Evolutionary conservation across 768 basidiomycete genomes (phyloP), one percentile per base, ranked within the genome.

Genomic region (Ramaria sp.): DNA sequence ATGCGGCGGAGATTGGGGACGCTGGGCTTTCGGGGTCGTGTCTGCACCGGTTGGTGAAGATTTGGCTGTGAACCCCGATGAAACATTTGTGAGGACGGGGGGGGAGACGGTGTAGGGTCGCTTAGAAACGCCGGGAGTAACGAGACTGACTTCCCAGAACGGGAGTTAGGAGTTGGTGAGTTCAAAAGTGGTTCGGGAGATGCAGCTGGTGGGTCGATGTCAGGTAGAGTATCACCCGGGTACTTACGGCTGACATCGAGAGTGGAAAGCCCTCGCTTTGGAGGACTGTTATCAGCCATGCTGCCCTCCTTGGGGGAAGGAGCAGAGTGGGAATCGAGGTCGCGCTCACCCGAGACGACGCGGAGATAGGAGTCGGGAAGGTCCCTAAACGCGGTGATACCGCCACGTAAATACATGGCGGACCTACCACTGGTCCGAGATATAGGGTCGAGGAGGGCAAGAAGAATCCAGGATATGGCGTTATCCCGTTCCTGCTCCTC

Each of bases 351-450:
- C 43, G 75, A 71, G 4, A 77, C 66, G 58, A 89, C 73, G 54
- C 79, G 66, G 22, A 73, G 75, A 62, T 74, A 71, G 37, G 88
- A 75, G 59, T 74, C 73, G 1, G 77, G 76, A 65, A 88, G 76
- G 47, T 77, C 74, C 3, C 80, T 76, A 7, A 83, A 85, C 7
- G 74, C 75, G 20, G 80, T 74, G 34, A 90, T 77, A 15, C 89
- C 89, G 7, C 88, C 87, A 41, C 81, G 75, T 33, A 91, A 73
- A 70, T 86, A 91, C 65, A 83, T 78, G 10, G 81, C 79, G 50
- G 55, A 33, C 19, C 48, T 48, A n/a, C 46, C 67, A 73, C 60
- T 80, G 81, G 12, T 69, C 51, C 73, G 72, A 27, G 88, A 70
- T 42, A 91, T 73, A 5, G 84, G 78, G 4, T 75, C 65, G 4